Base-by-base conservation (phyloP, 345 rosid genomes). In the Draba incana region DNA sequence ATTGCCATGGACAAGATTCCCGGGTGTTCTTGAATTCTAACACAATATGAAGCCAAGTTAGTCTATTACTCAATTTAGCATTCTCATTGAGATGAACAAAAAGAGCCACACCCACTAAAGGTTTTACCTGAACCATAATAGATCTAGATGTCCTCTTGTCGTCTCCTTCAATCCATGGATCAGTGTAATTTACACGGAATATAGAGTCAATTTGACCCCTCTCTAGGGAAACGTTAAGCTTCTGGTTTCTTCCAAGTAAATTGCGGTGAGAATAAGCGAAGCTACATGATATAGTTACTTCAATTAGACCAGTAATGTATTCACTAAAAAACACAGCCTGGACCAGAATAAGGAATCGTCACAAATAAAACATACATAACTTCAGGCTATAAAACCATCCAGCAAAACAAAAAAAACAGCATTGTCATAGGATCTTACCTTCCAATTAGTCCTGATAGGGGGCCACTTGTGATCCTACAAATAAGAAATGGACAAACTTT, bases 111-210 rank as follows among this genome's bases (percentile, higher is more conserved):
- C 10, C 53, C 2, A 9, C 63, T 16, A 35, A 25, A 44, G 46
- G 57, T 35, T 28, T 52, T 79, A 94, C 99, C 95, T 91, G 99
- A 75, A 91, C 81, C 91, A 82, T 87, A 71, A 88, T 85, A 45
- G 97, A 86, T 72, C 96, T 86, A 55, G 97, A 89, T 62, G 96
- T 91, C 70, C 88, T 83, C 72, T 91, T 94, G 79, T 94, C 97
- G 62, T 91, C 95, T 52, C 97, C 97, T 82, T 88, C 89, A 79
- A 94, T 94, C 99, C 99, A 94, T 39, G 99, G 99, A 79, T 91
- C 99, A 13, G 92, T 91, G 82, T 91, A 94, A 78, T 94, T 94
- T 69, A 87, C 54, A 30, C 96, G 92, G 71, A 87, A 91, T 77
- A 91, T 86, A 6, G 99, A 94, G 77, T 94, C 97, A 73, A 89